These are phyloP conservation scores for Suhomyces yuchorum DNA, from an alignment of 1,139 yeast species.

Conservation along the genomic window DNA sequence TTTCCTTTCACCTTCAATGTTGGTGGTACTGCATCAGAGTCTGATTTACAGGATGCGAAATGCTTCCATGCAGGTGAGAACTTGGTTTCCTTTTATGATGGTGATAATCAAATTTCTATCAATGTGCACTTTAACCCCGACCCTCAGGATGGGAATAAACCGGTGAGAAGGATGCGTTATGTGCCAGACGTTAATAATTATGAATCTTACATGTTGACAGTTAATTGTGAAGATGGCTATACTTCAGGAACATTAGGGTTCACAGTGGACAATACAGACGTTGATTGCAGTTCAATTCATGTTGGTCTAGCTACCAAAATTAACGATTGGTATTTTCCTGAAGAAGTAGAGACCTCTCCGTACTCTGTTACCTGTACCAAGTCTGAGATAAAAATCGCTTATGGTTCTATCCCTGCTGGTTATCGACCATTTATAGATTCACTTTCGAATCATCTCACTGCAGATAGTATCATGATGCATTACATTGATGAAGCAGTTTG, in stretches of 20 bases:
- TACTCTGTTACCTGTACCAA: constrained; percentile 21
- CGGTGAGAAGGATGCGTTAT: background rate
- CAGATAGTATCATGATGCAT: constrained; percentile 11
- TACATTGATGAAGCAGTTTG: constrained; percentile 23
- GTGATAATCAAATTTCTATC: constrained; percentile 23
- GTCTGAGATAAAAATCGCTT: constrained; percentile 17
- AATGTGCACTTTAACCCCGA: constrained; percentile 20
- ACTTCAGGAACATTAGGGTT: constrained; percentile 28
- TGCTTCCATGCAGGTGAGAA: constrained; percentile 28
- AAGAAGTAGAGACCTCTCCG: constrained; percentile 3
- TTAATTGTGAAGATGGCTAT: constrained; percentile 28
- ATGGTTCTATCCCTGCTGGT: constrained; percentile 32
- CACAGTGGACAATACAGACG: constrained; percentile 7
- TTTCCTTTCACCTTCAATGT: constrained; percentile 32
- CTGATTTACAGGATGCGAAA: constrained; percentile 25
- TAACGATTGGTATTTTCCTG: constrained; percentile 29
- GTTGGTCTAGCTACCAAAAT: constrained; percentile 25
- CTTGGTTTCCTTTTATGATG: constrained; percentile 32
- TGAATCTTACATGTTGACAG: constrained; percentile 24
- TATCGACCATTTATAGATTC: constrained; percentile 31
- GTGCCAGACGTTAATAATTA: constrained; percentile 19
- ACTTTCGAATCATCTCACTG: constrained; percentile 5
- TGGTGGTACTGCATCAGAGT: constrained; percentile 26
- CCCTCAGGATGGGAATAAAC: constrained; percentile 3
- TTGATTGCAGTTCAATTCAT: constrained; percentile 29